Evolutionary conservation across 176 grass and related monocot species (phyloP), one percentile per base, ranked within the genome.

Genomic region (Paspalum notatum): DNA sequence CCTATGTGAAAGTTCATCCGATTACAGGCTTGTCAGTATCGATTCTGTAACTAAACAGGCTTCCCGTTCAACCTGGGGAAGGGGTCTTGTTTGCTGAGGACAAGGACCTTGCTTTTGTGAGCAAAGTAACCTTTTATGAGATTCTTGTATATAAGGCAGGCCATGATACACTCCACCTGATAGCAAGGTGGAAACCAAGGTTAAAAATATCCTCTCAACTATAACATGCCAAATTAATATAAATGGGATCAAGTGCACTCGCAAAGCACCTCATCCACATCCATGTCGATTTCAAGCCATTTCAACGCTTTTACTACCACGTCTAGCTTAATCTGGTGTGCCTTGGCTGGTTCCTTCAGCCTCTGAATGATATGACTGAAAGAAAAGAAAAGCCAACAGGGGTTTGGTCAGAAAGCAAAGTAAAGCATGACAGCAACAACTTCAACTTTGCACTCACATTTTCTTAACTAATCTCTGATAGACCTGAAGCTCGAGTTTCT

Each of bases 391-490:
- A 63, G 10, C 15, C 27, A 68, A 64, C 58, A 72, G 45, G 16
- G 56, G 74, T 55, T 61, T 8, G 54, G 69, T 50, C 39, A 70
- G 5, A 57, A 37, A 17, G 71, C 15, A 85, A 44, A 26, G 18
- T 54, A 52, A 21, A 86, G 39, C 37, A 80, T 48, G 41, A 49
- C 44, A 63, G 40, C 32, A 20, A 59, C 32, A 11, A 21, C 13
- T 51, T 79, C 12, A 55, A 13, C 48, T 48, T 65, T 47, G n/a
- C 37, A 90, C 92, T 93, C 88, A 95, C 96, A 99, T 95, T 81
- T 95, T 99, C 88, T 95, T 98, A 52, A 99, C 80, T 80, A 93
- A 80, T 99, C 88, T 99, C 82, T 95, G 92, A 85, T 91, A 95
- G 62, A 99, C 96, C 63, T 84, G 86, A 65, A 93, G 90, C 61